Evolutionary conservation across 768 basidiomycete species (phyloP).

Genomic region (Tylopilus felleus): DNA sequence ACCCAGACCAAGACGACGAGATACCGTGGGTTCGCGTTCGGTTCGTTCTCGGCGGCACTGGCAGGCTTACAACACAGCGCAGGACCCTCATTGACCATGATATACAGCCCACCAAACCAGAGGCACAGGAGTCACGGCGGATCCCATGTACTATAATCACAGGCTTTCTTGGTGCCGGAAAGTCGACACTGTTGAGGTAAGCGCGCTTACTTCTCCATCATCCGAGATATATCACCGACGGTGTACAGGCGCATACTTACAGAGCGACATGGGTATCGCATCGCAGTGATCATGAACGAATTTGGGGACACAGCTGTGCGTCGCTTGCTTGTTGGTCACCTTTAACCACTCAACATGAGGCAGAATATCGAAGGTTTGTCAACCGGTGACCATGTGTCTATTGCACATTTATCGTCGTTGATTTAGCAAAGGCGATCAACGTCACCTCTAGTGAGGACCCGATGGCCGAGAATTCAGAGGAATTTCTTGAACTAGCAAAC

Average conservation of each 20-base stretch:
- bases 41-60: conserved; percentile 5
- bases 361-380: conserved; percentile 88
- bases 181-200: conserved; percentile 86
- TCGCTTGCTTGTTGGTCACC: conserved; percentile 11
- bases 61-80: conserved; percentile 6
- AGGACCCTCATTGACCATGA: conserved; percentile 34
- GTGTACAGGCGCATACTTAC: conserved; percentile 74
- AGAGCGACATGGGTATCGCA: conserved; percentile 90
- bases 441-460: conserved; percentile 67
- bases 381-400: not conserved
- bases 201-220: not conserved
- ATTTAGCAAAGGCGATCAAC: conserved; percentile 79
- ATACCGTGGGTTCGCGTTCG: conserved; percentile 45
- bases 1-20: conserved; percentile 53
- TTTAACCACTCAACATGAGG: conserved; percentile 16
- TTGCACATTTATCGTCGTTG: not conserved
- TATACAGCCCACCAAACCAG: not conserved
- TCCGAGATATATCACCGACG: not conserved
- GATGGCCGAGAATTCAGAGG: conserved; percentile 64
- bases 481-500: conserved; percentile 90
- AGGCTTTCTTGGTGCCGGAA: conserved; percentile 93
- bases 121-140: conserved; percentile 23
- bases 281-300: conserved; percentile 98
- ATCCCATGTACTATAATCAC: conserved; percentile 94
- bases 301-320: conserved; percentile 92